Conservation (phyloP, 192 early-diverging fungal species). For the Backusella liffmaniae region DNA sequence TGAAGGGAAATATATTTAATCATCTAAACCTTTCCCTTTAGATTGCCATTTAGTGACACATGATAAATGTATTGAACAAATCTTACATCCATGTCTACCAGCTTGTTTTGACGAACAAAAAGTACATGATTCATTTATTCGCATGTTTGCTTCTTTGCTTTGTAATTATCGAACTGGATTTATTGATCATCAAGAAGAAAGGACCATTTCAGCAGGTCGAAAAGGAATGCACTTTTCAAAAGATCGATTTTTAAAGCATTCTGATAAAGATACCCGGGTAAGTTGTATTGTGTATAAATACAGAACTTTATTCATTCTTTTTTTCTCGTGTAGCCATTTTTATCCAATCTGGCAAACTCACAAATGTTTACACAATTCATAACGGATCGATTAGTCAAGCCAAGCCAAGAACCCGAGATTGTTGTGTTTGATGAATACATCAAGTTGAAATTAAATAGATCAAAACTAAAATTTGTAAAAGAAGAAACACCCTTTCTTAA, state of each 20-base stretch:
- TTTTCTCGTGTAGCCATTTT: constrained; percentile 13
- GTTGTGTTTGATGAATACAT: constrained; percentile 82
- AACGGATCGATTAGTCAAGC: constrained; percentile 63
- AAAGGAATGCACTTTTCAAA: constrained; percentile 22
- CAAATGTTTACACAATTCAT: constrained; percentile 83
- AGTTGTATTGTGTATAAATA: background rate
- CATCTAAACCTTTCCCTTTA: background rate
- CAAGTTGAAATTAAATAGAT: constrained; percentile 77
- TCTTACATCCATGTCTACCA: constrained; percentile 57
- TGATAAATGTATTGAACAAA: constrained; percentile 44
- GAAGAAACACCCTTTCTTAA: constrained; percentile 47
- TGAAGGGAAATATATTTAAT: too few species aligned
- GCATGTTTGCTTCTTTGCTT: constrained; percentile 74
- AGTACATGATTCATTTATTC: constrained; percentile 64
- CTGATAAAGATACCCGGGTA: constrained; percentile 38
- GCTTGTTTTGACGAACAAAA: constrained; percentile 67
- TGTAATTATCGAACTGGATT: constrained; percentile 67
- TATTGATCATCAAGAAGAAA: constrained; percentile 27
- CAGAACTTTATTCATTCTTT: background rate
- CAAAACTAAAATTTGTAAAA: constrained; percentile 68
- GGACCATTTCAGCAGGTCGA: constrained; percentile 16
- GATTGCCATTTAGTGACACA: constrained; percentile 49
- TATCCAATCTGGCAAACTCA: constrained; percentile 66
- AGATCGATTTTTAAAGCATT: constrained; percentile 41
- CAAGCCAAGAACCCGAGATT: constrained; percentile 64